A percentile compares a stretch with the other conserved stretches of the same genome.
Conservation (phyloP, 495 filamentous ascomycete genomes). For the Aspergillus carlsbadensis region DNA sequence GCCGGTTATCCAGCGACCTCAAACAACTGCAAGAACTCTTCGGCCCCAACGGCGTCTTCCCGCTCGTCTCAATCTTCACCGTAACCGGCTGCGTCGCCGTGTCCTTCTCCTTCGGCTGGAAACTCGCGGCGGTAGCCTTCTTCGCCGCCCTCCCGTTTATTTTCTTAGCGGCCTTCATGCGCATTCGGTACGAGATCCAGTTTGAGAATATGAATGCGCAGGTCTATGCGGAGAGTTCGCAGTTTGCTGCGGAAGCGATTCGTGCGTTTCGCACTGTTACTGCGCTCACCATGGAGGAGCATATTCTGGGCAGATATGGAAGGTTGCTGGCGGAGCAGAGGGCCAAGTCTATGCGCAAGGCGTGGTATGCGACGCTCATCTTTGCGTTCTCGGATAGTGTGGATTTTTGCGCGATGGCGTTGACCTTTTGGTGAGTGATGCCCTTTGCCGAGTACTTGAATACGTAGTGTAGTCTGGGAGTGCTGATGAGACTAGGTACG, state of each 20-base stretch:
- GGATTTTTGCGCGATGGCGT: conserved; percentile 52
- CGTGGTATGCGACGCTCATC: conserved; percentile 41
- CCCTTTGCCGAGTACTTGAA: too few relatives aligned
- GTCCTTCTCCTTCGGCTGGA: conserved; percentile 61
- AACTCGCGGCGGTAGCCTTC: conserved; percentile 56
- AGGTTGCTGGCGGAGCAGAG: conserved; percentile 51
- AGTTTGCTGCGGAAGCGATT: conserved; percentile 59
- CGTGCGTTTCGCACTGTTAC: conserved; percentile 58
- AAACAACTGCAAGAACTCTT: conserved; percentile 62
- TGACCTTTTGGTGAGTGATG: conserved; percentile 55
- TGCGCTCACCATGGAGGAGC: conserved; percentile 51
- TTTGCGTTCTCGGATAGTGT: conserved; percentile 41
- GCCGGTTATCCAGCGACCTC: conserved; percentile 56
- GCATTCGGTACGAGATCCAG: conserved; percentile 48
- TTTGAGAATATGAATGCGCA: conserved; percentile 57
- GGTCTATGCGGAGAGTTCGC: conserved; percentile 53
- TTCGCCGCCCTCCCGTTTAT: conserved; percentile 55
- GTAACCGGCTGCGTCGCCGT: conserved; percentile 55
- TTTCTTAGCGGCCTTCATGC: conserved; percentile 54
- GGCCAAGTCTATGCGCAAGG: conserved; percentile 48
- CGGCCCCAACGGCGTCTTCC: conserved; percentile 37
- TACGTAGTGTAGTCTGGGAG: too few relatives aligned
- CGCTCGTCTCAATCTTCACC: conserved; percentile 43
- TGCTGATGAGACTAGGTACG: conserved; percentile 34
- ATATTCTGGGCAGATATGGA: conserved; percentile 47